Conservation (phyloP, 192 early-diverging fungal species). For the Entomortierella chlamydospora region DNA sequence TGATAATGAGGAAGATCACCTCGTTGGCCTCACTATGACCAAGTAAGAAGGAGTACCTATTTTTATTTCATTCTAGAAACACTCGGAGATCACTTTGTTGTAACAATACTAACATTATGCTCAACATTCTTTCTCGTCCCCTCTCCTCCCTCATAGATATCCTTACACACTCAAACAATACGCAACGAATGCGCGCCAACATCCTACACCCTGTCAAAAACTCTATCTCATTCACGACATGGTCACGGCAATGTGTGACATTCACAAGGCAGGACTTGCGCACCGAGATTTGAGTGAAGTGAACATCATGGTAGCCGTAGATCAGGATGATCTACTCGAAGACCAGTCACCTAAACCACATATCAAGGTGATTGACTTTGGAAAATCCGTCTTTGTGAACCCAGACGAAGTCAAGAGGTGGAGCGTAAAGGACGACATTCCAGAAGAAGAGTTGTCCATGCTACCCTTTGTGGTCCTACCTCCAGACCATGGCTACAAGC, state of each 20-base stretch:
- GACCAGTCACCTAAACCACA: slow-evolving; percentile 59
- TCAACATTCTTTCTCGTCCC: not conserved
- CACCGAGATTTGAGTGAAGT: slow-evolving; percentile 71
- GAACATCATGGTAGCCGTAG: slow-evolving; percentile 70
- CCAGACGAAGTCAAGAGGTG: slow-evolving; percentile 58
- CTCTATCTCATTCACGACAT: slow-evolving; percentile 63
- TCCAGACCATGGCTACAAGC: slow-evolving; percentile 70
- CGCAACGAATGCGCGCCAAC: slow-evolving; percentile 63
- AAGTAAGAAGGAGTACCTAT: too few species aligned
- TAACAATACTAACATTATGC: not conserved
- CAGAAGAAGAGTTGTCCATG: slow-evolving; percentile 57
- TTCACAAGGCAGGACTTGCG: slow-evolving; percentile 66
- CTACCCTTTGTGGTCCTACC: slow-evolving; percentile 63
- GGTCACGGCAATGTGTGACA: slow-evolving; percentile 62
- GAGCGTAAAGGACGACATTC: slow-evolving; percentile 54
- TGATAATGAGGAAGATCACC: slow-evolving; percentile 60
- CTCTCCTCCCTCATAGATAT: slow-evolving; percentile 48
- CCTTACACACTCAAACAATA: slow-evolving; percentile 67
- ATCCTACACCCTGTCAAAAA: slow-evolving; percentile 66
- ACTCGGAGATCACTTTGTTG: too few species aligned
- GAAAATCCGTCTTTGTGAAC: slow-evolving; percentile 67
- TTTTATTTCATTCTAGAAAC: too few species aligned
- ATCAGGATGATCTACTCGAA: slow-evolving; percentile 48
- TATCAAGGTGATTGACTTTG: slow-evolving; percentile 70
- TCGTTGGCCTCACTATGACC: slow-evolving; percentile 71